Evolutionary conservation across 1,284 basidiomycete species (phyloP), one percentile per base, ranked within the genome.

Genomic region (Rhodotorula sp.): DNA sequence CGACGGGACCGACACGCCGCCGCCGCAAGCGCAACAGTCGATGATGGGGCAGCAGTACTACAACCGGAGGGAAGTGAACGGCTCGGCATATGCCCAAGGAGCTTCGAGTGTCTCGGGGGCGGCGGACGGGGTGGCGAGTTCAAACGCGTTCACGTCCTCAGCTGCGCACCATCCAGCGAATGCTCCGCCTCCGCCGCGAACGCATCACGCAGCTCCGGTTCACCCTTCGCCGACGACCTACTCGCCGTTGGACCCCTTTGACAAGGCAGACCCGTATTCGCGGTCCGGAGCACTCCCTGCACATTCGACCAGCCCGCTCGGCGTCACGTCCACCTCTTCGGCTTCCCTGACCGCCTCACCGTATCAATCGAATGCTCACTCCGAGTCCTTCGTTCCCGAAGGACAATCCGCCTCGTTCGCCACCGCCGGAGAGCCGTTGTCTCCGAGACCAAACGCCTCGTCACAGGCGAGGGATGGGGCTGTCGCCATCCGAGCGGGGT

Each of bases 1-100:
- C 54, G 64, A 65, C 26, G 63, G 66, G 20, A 53, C 37, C 15
- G 46, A 29, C 17, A 68, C 67, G 24, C 67, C 67, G 2, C 62
- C 67, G 14, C 49, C 49, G 26, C 62, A 37, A 15, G 24, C 12
- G 24, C 51, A 17, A 12, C 12, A 6, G 14, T 30, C 26, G 12
- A 54, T 29, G 20, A 49, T 20, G 20, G 48, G 20, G 48, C 48
- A 49, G 48, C 37, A 42, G 37, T 42, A 42, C 37, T 42, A 42
- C 37, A 12, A 12, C 37, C 37, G 37, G 37, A 42, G 37, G 37
- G 37, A 42, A 42, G 37, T 12, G 37, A 42, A 42, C 37, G 37
- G 37, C 8, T 14, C 37, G 37, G 37, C 37, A 12, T 42, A 42
- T 42, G 37, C 37, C 10, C 37, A 42, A 42, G 37, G 37, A 14